Evolutionary conservation across 768 basidiomycete genomes (phyloP), one percentile per base, ranked within the genome.

Genomic region (Aureoboletus auriporus): DNA sequence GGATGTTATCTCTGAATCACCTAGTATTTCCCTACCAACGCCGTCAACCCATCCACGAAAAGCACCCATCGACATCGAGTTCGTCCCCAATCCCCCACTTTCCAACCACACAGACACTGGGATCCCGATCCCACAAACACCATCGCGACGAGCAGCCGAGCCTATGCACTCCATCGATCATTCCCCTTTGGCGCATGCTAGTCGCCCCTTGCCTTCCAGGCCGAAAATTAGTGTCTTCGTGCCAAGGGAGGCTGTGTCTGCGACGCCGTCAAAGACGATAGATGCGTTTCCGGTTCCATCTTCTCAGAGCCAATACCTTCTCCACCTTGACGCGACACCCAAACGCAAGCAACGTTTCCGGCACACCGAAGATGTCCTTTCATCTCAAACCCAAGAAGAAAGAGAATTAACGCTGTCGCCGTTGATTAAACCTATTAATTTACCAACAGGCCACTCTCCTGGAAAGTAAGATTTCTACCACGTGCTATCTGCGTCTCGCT

Each of bases 341-440:
- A 69, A 61, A 34, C 63, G 73, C 70, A 58, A 69, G 55, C 58
- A 69, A 66, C 29, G 61, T 65, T 6, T 62, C 60, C 47, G 58
- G 13, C 34, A 6, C 30, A 16, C 27, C 0, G 61, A 57, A 11
- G 35, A 42, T 10, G 55, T 71, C 7, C 38, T 56, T 27, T 67
- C 65, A 23, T 70, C 70, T 10, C 70, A 71, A 36, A 60, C 57
- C 13, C 69, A 62, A 41, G 58, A 60, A 29, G 69, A 71, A 52
- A 47, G 47, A 35, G 67, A 68, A 27, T 44, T 70, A 16, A 49
- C 41, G 5, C 8, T 59, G 39, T 36, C 51, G 35, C 47, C 41
- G 28, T 42, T 50, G 12, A 44, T 27, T n/a, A 44, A 48, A 28
- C 30, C 37, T 12, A 20, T 31, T 28, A 10, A 13, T 23, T 31